Percentiles rank a stretch among this genome's conserved stretches.
phyloP scores from a whole-genome alignment of 2,329 filamentous ascomycete genomes.

The Cladorrhinum sp. region DNA sequence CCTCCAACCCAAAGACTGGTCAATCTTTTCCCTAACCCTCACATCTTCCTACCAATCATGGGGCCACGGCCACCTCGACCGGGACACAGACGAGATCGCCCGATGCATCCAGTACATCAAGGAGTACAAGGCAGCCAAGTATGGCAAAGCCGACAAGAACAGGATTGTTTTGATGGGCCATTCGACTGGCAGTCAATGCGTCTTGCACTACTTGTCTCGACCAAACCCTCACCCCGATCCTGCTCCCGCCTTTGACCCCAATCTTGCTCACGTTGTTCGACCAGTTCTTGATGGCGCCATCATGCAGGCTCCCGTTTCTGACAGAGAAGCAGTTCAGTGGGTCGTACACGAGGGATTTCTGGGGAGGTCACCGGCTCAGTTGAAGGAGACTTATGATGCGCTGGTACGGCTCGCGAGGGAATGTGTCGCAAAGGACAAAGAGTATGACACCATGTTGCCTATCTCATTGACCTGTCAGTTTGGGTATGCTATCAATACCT shows the following conservation, averaged over 20 bases:
- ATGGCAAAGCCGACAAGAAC: slow-evolving; percentile 39
- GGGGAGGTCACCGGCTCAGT: slow-evolving; percentile 29
- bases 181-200: slow-evolving; percentile 59
- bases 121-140: slow-evolving; percentile 40
- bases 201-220: slow-evolving; percentile 52
- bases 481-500: slow-evolving; percentile 30
- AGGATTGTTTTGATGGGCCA: slow-evolving; percentile 53
- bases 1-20: slow-evolving; percentile 51
- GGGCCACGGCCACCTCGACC: slow-evolving; percentile 47
- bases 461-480: slow-evolving; percentile 31
- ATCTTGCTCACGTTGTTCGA: too few relatives aligned
- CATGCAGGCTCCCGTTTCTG: slow-evolving; percentile 75
- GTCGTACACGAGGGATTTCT: slow-evolving; percentile 42
- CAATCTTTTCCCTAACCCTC: slow-evolving; percentile 40
- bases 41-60: slow-evolving; percentile 53
- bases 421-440: slow-evolving; percentile 19
- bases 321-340: slow-evolving; percentile 61
- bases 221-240: slow-evolving; percentile 39
- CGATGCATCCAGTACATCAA: slow-evolving; percentile 48
- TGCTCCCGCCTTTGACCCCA: slow-evolving; percentile 34
- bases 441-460: slow-evolving; percentile 34
- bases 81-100: slow-evolving; percentile 55
- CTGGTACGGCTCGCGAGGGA: slow-evolving; percentile 37
- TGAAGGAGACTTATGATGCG: slow-evolving; percentile 37
- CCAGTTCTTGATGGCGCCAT: slow-evolving; percentile 65